These are phyloP conservation scores for Oryza coarctata DNA, from an alignment of 176 grass and related monocot species.

Conservation along the genomic window DNA sequence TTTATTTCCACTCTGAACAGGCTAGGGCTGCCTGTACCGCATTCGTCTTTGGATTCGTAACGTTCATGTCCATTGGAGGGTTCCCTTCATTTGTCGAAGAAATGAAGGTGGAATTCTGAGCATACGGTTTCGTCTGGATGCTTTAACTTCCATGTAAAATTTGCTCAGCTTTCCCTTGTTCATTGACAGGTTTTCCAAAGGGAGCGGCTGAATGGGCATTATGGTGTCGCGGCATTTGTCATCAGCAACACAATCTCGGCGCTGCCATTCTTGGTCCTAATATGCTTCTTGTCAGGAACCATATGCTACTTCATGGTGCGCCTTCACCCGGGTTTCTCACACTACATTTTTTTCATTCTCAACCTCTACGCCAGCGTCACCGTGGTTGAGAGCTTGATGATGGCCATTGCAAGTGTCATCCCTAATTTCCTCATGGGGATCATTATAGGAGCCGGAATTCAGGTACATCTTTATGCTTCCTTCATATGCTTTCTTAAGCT, in stretches of 20 bases:
- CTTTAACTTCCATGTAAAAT: not conserved
- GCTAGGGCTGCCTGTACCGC: constrained; percentile 76
- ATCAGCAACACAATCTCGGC: constrained; percentile 91
- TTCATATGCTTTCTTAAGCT: not conserved
- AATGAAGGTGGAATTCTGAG: constrained; percentile 78
- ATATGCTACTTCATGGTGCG: constrained; percentile 95
- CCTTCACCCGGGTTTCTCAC: constrained; percentile 77
- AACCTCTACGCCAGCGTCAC: constrained; percentile 89
- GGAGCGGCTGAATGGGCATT: constrained; percentile 93
- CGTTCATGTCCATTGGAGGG: constrained; percentile 99
- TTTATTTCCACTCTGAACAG: constrained; percentile 40
- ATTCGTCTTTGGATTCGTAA: constrained; percentile 94
- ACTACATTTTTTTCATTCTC: constrained; percentile 89
- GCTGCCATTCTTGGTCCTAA: constrained; percentile 84
- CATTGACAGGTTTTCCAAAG: constrained; percentile 86
- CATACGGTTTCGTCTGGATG: not conserved
- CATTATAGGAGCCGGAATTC: constrained; percentile 97
- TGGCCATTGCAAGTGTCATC: constrained; percentile 98
- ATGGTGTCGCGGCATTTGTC: constrained; percentile 83
- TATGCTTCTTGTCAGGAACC: constrained; percentile 83
- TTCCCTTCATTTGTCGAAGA: constrained; percentile 99
- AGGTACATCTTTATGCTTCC: constrained; percentile 41
- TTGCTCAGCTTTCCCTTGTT: constrained; percentile 8
- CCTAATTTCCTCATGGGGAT: constrained; percentile 99
- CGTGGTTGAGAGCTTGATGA: constrained; percentile 97